Evolutionary conservation across 768 basidiomycete genomes (phyloP), one percentile per base, ranked within the genome.

Genomic region (Scleroderma citrinum): DNA sequence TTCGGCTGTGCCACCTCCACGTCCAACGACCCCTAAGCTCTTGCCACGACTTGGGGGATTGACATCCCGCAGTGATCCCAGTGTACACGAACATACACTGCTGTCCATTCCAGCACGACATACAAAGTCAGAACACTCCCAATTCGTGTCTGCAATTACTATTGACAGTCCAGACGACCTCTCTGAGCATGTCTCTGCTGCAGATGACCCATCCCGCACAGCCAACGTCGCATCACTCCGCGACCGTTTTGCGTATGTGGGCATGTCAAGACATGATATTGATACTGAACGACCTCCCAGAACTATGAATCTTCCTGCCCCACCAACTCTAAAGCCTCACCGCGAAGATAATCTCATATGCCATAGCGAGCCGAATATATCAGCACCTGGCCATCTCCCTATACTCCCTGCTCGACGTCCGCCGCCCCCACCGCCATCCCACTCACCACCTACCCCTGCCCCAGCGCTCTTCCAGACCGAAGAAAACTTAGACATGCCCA

Each of bases 151-250:
- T 12, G 46, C 55, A 5, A 17, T 48, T 8, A 37, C 31, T 11
- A 32, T 31, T 10, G 53, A 55, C 14, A 35, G 37, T 24, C 50
- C 39, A 10, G 20, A 30, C 13, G 58, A 55, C 24, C 20, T 5
- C 0, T 20, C 30, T 5, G 34, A 41, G 2, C 41, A n/a, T n/a
- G n/a, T n/a, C n/a, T n/a, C n/a, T n/a, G n/a, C n/a, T n/a, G n/a
- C 44, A 20, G 52, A 53, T 36, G 21, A 35, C 20, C 51, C 58
- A 3, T 48, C 55, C 24, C 47, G 52, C 11, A 12, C 34, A 38
- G 44, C 60, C 16, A 65, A 63, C 17, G 69, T 77, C 5, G 62
- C 75, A 17, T 66, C 74, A 2, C 59, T 74, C 31, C 69, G 72
- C 32, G 69, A 53, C 51, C 69, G 70, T 31, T 61, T 60, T 21